Evolutionary conservation across 768 basidiomycete genomes (phyloP).

Genomic region (Psilocybe sp.): DNA sequence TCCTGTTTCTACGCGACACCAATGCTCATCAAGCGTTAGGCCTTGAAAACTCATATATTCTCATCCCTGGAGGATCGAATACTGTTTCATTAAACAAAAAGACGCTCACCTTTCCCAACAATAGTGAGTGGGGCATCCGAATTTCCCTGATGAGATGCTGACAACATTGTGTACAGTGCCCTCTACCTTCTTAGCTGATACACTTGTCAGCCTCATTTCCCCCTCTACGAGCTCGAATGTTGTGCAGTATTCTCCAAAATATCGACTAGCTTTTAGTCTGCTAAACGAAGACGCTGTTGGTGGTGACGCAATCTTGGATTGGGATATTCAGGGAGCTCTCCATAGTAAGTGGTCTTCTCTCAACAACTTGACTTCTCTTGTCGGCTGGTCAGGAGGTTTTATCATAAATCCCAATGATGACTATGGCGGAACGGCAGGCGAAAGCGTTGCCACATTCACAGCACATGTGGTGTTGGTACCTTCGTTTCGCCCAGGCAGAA

Average conservation of each 20-base stretch:
- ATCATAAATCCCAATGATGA: no score
- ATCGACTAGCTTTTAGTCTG: slow-evolving; percentile 88
- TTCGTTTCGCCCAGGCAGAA: no score
- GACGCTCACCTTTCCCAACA: no score
- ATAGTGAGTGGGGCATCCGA: no score
- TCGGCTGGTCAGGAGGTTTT: not conserved
- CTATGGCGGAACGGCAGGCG: no score
- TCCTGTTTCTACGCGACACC: no score
- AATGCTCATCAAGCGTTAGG: no score
- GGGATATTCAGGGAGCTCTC: slow-evolving; percentile 73
- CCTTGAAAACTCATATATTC: no score
- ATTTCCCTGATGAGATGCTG: not conserved
- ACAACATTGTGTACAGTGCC: slow-evolving; percentile 6
- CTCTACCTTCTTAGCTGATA: slow-evolving; percentile 23
- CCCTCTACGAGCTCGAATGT: slow-evolving; percentile 43
- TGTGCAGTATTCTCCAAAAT: slow-evolving; percentile 76
- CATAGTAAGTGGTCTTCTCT: slow-evolving; percentile 43
- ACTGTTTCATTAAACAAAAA: no score
- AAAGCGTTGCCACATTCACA: no score
- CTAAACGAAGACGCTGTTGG: slow-evolving; percentile 85
- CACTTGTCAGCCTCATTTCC: slow-evolving; percentile 34
- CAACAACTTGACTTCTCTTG: not conserved
- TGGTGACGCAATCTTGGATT: slow-evolving; percentile 55
- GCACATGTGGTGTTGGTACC: no score
- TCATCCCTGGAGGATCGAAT: no score